These are phyloP conservation scores for Candida ulmi DNA, from an alignment of 805 yeast genomes.

Conservation along the genomic window DNA sequence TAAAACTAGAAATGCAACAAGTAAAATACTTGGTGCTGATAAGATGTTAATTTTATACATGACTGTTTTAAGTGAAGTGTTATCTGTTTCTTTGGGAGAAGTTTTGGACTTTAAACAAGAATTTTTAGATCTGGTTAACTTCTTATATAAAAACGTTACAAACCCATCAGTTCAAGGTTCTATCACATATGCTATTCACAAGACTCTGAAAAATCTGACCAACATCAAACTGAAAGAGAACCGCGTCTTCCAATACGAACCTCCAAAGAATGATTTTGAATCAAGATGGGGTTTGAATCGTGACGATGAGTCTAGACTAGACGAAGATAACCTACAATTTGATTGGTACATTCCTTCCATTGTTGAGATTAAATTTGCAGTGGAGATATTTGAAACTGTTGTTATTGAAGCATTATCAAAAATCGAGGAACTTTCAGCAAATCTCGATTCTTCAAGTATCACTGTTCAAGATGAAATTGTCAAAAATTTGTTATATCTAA, in stretches of 20 bases:
- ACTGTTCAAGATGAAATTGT: conserved; percentile 47
- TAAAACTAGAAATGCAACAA: conserved; percentile 50
- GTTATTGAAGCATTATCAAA: conserved; percentile 37
- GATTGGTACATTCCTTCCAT: conserved; percentile 71
- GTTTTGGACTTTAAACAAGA: conserved; percentile 40
- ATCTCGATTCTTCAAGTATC: conserved; percentile 18
- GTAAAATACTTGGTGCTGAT: conserved; percentile 72
- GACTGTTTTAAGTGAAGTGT: conserved; percentile 60
- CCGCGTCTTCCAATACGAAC: conserved; percentile 43
- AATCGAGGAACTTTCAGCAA: conserved; percentile 31
- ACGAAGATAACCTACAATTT: conserved; percentile 44
- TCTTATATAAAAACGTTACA: conserved; percentile 24
- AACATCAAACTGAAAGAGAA: conserved; percentile 54
- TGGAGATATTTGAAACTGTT: conserved; percentile 48
- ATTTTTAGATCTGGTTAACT: conserved; percentile 32
- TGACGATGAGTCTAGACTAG: conserved; percentile 46
- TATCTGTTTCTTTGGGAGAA: conserved; percentile 59
- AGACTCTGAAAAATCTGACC: conserved; percentile 57
- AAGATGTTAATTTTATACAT: conserved; percentile 67
- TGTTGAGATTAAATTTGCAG: conserved; percentile 54
- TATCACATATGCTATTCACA: conserved; percentile 60
- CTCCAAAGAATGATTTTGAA: conserved; percentile 29
- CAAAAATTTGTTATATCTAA: conserved; percentile 48
- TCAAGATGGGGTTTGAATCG: conserved; percentile 76
- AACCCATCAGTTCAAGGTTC: conserved; percentile 56